Base-by-base conservation (phyloP, 768 basidiomycete genomes). In the Mycena amicta region DNA sequence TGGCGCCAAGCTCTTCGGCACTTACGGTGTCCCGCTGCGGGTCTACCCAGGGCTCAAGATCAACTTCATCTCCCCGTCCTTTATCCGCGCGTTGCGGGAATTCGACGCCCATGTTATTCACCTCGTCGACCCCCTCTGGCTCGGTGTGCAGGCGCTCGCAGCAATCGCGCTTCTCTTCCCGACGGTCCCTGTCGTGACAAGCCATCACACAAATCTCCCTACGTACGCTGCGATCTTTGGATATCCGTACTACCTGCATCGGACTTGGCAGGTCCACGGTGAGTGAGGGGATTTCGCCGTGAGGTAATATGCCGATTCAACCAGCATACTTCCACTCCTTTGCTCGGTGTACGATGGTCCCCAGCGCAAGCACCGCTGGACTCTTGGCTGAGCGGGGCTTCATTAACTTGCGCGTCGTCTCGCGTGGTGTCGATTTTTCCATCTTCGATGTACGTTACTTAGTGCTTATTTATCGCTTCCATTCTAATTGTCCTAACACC, bases 41-140 rank as follows among this genome's bases (percentile, higher is more conserved):
- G 59, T 55, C 13, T 64, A 57, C 25, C 56, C 56, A 0, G 57
- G 57, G 2, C 54, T 62, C 31, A 58, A 58, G 50, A 52, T 58
- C 50, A 62, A 53, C 47, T 61, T 64, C 50, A 47, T 64, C 47
- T 55, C 63, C 16, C 55, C 59, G 18, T 31, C 60, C 16, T 50
- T 59, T 51, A 22, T 64, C 25, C 5, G 15, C 40, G 43, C 53
- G 26, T 52, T 64, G 20, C 55, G 58, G 20, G 31, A 26, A 22
- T 64, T 64, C 39, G 45, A 55, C 16, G 77, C 79, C 0, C 76
- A 79, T 53, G 74, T 80, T 1, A 70, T 79, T 5, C 77, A 79
- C 56, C 72, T 79, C 53, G 74, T 77, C 41, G 77, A 79, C 66
- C 77, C 79, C 3, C 77, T 80, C 40, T 80, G 77, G 77, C 72